These are phyloP conservation scores for Gyrodon lividus DNA, from an alignment of 768 basidiomycete species.

Conservation along the genomic window DNA sequence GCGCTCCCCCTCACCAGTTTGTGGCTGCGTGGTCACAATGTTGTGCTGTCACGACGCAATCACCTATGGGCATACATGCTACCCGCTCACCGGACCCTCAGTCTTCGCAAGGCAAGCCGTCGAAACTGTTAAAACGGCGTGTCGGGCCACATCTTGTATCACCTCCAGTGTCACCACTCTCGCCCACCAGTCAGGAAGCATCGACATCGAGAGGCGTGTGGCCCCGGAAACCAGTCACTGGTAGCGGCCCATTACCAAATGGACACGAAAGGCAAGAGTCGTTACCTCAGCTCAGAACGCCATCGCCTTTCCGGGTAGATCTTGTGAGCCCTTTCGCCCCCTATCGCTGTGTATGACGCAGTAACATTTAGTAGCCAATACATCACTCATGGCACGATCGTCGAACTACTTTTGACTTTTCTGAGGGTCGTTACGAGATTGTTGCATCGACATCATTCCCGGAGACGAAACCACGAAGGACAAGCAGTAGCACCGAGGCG, in stretches of 20 bases:
- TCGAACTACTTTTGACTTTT: constrained; percentile 16
- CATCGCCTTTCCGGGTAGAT: constrained; percentile 27
- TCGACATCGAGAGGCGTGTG: background rate
- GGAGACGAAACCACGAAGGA: constrained; percentile 4
- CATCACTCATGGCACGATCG: constrained; percentile 32
- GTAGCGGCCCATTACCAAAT: background rate
- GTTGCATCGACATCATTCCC: background rate
- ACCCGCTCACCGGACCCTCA: background rate
- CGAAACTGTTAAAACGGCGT: constrained; percentile 12
- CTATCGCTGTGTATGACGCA: background rate
- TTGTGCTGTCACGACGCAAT: background rate
- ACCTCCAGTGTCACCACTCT: background rate
- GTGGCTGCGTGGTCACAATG: background rate
- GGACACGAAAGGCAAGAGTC: constrained; percentile 2
- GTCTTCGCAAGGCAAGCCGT: background rate
- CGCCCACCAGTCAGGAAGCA: background rate
- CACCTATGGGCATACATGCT: background rate
- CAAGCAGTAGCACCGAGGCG: constrained; percentile 22
- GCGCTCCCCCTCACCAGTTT: background rate
- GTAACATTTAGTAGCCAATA: constrained; percentile 25
- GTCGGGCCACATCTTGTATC: background rate
- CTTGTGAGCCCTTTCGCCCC: constrained; percentile 18
- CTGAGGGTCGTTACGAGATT: background rate
- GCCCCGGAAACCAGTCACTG: constrained; percentile 2
- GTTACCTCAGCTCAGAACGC: constrained; percentile 22